A percentile compares a stretch with the other conserved stretches of the same genome.
phyloP scores from a whole-genome alignment of 164 flowering plant species.

The Magnolia officinalis region DNA sequence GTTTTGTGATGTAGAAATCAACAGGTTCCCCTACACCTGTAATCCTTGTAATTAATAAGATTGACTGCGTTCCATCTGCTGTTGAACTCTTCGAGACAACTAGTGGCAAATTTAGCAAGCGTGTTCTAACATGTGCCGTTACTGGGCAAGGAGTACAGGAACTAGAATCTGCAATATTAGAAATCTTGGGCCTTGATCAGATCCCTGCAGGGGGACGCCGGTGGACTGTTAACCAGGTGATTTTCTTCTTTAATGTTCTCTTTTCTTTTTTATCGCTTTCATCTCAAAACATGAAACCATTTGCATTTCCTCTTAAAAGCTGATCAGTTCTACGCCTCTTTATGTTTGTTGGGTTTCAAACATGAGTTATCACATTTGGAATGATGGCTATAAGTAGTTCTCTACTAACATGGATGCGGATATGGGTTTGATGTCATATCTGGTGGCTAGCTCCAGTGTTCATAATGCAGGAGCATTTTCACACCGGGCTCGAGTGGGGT shows the following conservation, averaged over 20 bases:
- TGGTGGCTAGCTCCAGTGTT: not conserved
- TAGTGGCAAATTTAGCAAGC: conserved; percentile 40
- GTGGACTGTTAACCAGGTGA: conserved; percentile 96
- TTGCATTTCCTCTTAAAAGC: too few species aligned
- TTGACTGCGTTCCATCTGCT: conserved; percentile 64
- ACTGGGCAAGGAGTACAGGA: conserved; percentile 76
- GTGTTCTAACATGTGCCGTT: conserved; percentile 72
- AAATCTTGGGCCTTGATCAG: conserved; percentile 63
- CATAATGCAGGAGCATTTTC: too few species aligned
- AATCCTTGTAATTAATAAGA: conserved; percentile 79
- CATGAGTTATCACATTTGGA: not conserved
- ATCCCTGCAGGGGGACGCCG: conserved; percentile 66
- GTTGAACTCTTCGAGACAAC: conserved; percentile 23
- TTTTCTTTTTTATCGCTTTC: not conserved
- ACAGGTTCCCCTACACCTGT: conserved; percentile 49
- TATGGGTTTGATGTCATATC: not conserved
- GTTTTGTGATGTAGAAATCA: conserved; percentile 43
- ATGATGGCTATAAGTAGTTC: not conserved
- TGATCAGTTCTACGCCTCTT: too few species aligned
- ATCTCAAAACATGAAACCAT: not conserved
- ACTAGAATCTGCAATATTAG: conserved; percentile 60
- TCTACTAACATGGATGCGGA: not conserved
- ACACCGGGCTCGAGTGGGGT: too few species aligned
- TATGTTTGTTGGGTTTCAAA: not conserved
- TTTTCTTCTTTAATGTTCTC: not conserved